A percentile compares a stretch with the other conserved stretches of the same genome.
phyloP scores from a whole-genome alignment of 2,329 filamentous ascomycete genomes.

The Fusarium multiceps region DNA sequence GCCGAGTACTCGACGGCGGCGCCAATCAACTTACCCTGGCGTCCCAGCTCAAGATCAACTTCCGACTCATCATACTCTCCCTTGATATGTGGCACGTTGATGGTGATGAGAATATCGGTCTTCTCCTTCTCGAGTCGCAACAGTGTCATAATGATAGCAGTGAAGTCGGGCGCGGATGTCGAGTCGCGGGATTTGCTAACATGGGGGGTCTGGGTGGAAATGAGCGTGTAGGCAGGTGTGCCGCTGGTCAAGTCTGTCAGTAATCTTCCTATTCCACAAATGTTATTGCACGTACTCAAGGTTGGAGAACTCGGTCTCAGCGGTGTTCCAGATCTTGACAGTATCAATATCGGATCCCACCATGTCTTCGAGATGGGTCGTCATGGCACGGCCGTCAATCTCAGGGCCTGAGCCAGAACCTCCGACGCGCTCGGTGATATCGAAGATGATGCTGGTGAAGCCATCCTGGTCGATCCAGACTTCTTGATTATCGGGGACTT shows the following conservation, averaged over 20 bases:
- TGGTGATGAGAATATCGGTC: conserved; percentile 85
- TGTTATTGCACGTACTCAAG: conserved; percentile 59
- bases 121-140: conserved; percentile 78
- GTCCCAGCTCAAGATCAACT: conserved; percentile 73
- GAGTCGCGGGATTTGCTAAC: conserved; percentile 50
- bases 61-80: conserved; percentile 79
- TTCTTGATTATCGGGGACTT: conserved; percentile 90
- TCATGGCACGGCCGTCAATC: conserved; percentile 76
- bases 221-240: conserved; percentile 74
- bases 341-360: conserved; percentile 72
- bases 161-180: conserved; percentile 68
- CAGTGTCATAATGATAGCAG: conserved; percentile 80
- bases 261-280: background rate
- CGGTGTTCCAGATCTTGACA: conserved; percentile 74
- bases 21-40: conserved; percentile 74
- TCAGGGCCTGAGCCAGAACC: conserved; percentile 63
- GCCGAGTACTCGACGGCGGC: conserved; percentile 75
- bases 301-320: conserved; percentile 67
- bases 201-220: conserved; percentile 70
- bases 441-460: conserved; percentile 88
- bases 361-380: conserved; percentile 75
- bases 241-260: conserved; percentile 47
- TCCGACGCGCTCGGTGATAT: conserved; percentile 86
- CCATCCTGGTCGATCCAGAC: conserved; percentile 87
- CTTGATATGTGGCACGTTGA: conserved; percentile 87